Evolutionary conservation across 1,284 basidiomycete genomes (phyloP), one percentile per base, ranked within the genome.

Genomic region (Microbotryomycetes sp.): DNA sequence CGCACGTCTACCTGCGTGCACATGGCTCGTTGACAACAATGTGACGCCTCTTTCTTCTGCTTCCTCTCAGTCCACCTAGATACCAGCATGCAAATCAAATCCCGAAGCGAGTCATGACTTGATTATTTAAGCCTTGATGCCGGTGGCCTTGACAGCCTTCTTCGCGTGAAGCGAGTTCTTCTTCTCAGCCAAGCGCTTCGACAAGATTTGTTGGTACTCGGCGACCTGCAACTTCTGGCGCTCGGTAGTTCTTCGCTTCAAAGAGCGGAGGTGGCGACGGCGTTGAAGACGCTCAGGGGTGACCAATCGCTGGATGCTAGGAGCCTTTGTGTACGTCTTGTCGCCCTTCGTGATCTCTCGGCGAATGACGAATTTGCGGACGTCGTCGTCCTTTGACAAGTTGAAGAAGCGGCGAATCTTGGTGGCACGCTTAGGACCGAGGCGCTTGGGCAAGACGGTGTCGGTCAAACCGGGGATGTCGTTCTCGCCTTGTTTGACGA

Each of bases 381-480:
- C 93, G 80, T 97, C 94, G 76, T 97, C 94, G 76, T 94, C 89
- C 85, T 97, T 97, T 80, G 84, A 83, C 77, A 97, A 81, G 84
- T 96, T 97, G 86, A 97, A 98, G 86, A 97, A 97, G 77, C 81
- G 85, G 78, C 93, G 84, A 80, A 97, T 97, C 84, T 92, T 92
- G 68, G 89, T 91, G 65, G 90, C 90, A 71, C 91, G 62, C 62
- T 94, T 94, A 74, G 91, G 91, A 71, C 93, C 93, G 71, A 97
- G 85, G 69, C 92, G 83, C 83, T 97, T 97, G 78, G 93, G 92
- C 65, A 97, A 84, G 72, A 94, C 86, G 71, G 79, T 85, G 78
- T 97, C 92, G 71, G 94, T 97, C 66, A 98, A 81, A 54, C 92
- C 94, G 56, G 92, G 85, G 77, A 97, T 86, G 55, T 96, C 92